Evolutionary conservation across 1,284 basidiomycete genomes (phyloP).

Genomic region (Cystobasidium pallidum): DNA sequence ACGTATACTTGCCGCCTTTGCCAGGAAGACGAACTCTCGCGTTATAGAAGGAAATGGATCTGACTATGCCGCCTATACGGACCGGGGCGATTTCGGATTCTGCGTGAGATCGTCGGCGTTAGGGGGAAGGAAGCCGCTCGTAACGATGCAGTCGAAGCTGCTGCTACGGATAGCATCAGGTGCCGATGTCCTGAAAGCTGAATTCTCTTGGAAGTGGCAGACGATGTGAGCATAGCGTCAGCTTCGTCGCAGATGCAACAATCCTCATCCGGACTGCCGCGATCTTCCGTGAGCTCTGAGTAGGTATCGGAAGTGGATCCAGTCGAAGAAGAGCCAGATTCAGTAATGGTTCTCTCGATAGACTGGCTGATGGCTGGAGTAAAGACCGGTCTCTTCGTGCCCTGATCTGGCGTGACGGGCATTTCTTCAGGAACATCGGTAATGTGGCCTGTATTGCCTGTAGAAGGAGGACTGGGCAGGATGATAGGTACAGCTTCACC

Average conservation of each 20-base stretch:
- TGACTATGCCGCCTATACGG: conserved; percentile 20
- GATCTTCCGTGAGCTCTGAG: conserved; percentile 36
- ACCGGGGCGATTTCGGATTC: not conserved
- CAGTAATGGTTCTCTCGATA: conserved; percentile 25
- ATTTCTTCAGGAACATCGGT: not conserved
- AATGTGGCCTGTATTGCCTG: not conserved
- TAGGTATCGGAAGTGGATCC: conserved; percentile 19
- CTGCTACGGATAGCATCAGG: not conserved
- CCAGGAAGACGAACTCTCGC: conserved; percentile 9
- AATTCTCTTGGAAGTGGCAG: conserved; percentile 5
- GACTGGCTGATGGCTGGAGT: conserved; percentile 28
- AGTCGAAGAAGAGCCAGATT: conserved; percentile 10
- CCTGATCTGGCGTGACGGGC: conserved; percentile 16
- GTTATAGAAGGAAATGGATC: conserved; percentile 34
- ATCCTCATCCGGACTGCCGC: conserved; percentile 23
- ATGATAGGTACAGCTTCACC: conserved; percentile 28
- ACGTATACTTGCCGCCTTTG: conserved; percentile 13
- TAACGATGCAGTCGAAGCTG: conserved; percentile 13
- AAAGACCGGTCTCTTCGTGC: conserved; percentile 10
- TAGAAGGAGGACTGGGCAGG: not conserved
- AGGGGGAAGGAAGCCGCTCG: conserved; percentile 6
- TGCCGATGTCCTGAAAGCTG: conserved; percentile 3
- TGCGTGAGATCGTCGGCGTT: not conserved
- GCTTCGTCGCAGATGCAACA: conserved; percentile 25
- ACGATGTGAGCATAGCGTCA: conserved; percentile 2